These are phyloP conservation scores for Kodamaea kaohsiungensis DNA, from an alignment of 805 yeast genomes.

Conservation along the genomic window DNA sequence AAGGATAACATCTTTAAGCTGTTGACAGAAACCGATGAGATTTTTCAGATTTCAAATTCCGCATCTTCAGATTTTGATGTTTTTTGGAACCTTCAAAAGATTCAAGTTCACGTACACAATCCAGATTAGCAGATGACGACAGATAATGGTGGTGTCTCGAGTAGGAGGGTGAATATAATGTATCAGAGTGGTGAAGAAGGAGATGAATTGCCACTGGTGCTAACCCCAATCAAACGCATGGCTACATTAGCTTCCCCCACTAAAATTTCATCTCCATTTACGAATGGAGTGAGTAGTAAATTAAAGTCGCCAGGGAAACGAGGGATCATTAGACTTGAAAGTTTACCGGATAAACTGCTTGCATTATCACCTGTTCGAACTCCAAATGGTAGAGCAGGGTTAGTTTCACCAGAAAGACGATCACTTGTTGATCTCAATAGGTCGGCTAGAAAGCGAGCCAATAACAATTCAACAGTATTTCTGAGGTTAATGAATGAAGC, in stretches of 20 bases:
- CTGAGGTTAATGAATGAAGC: constrained; percentile 34
- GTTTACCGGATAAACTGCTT: constrained; percentile 7
- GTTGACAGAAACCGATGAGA: constrained; percentile 6
- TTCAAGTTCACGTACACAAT: neutral
- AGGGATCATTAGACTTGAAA: constrained; percentile 28
- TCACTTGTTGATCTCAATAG: constrained; percentile 38
- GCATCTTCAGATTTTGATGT: neutral
- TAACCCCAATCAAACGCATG: constrained; percentile 4
- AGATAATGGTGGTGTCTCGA: neutral
- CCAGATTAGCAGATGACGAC: neutral
- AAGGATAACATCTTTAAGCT: constrained; percentile 71
- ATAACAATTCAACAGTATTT: constrained; percentile 26
- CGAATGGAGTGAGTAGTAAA: constrained; percentile 12
- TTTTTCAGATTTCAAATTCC: constrained; percentile 6
- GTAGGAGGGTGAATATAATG: neutral
- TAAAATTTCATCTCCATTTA: neutral
- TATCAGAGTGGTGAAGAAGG: neutral
- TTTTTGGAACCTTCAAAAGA: neutral
- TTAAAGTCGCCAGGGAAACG: constrained; percentile 35
- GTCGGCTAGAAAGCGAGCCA: constrained; percentile 53
- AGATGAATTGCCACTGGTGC: neutral
- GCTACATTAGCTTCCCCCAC: constrained; percentile 6
- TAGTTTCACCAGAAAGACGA: constrained; percentile 45
- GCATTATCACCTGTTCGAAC: constrained; percentile 30
- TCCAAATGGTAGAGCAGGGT: constrained; percentile 48